These are phyloP conservation scores for Conticribra guillardii DNA, from an alignment of 108 stramenopile species.

Conservation along the genomic window DNA sequence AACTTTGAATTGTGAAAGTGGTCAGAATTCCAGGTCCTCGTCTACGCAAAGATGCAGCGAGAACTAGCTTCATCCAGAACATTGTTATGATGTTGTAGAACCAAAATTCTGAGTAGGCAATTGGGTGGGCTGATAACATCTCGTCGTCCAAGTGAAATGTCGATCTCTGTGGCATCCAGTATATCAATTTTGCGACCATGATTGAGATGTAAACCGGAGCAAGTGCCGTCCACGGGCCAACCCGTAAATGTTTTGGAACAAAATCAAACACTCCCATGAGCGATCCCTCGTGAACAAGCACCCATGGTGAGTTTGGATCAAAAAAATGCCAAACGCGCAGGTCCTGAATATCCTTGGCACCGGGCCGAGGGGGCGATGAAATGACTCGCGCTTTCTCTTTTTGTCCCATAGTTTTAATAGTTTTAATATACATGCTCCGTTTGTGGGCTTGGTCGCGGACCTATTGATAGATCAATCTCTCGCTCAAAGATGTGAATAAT, in stretches of 20 bases:
- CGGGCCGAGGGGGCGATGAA: constrained; percentile 1
- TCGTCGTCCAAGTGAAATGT: constrained; percentile 27
- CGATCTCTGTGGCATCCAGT: constrained; percentile 30
- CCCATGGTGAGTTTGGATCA: constrained; percentile 37
- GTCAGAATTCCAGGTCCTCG: constrained; percentile 37
- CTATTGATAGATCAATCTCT: too few species aligned
- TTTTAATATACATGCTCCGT: too few species aligned
- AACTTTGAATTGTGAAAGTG: constrained; percentile 71
- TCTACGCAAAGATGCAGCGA: constrained; percentile 2
- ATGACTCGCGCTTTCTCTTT: background rate
- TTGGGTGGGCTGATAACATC: constrained; percentile 18
- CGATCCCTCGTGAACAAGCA: constrained; percentile 50
- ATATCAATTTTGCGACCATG: constrained; percentile 22
- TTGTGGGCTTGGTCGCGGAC: too few species aligned
- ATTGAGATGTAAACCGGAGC: constrained; percentile 38
- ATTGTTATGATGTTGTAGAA: constrained; percentile 23
- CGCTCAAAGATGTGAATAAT: too few species aligned
- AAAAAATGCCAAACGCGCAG: constrained; percentile 18
- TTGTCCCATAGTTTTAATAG: too few species aligned
- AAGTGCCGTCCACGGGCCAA: constrained; percentile 70
- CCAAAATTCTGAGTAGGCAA: constrained; percentile 26
- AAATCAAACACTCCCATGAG: constrained; percentile 67
- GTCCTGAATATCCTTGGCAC: background rate
- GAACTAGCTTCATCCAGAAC: constrained; percentile 31
- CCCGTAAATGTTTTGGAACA: constrained; percentile 62